Base-by-base conservation (phyloP, 1,284 basidiomycete species). In the Vanrija pseudolonga region DNA sequence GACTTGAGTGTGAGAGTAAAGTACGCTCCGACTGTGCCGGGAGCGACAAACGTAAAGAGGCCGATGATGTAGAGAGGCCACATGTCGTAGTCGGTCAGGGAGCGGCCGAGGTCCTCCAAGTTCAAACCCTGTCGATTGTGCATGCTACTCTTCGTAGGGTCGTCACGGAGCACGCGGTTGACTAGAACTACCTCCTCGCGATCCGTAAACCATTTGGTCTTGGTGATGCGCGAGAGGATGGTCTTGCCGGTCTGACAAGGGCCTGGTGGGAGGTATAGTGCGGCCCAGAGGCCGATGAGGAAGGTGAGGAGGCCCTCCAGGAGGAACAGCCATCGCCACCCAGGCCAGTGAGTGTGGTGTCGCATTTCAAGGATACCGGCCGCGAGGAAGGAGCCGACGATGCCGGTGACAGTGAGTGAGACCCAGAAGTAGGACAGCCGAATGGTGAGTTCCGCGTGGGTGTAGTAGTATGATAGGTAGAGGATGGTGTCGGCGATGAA, bases 141-240 rank as follows among this genome's bases (percentile, higher is more conserved):
- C 53, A 55, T 63, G 11, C 51, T 47, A 2, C 55, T 52, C 61
- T 79, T 79, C 26, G 68, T 68, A 0, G 73, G 78, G 48, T 79
- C 78, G 56, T 79, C 79, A 6, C 79, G 67, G 0, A 79, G 61
- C 3, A 79, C 72, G 37, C 71, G 71, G 64, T 78, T 79, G 60
- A 79, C 77, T 36, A 79, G 67, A 60, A 80, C 76, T 5, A 64
- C 70, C 45, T 77, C 76, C 44, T 79, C 77, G 17, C 72, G 62
- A 45, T 77, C 78, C 0, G 65, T 74, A 60, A 79, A 79, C 71
- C 72, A 79, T 0, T 72, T 73, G 15, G 72, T 69, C 18, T 42
- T 42, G 5, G 71, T 57, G 51, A 56, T 38, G 3, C 55, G 47
- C 11, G 36, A 2, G 51, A 52, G 39, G 47, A 64, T 60, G 9